Evolutionary conservation across 2,329 filamentous ascomycete genomes (phyloP), one percentile per base, ranked within the genome.

Genomic region (Nothophaeocryptopus gaeumannii): DNA sequence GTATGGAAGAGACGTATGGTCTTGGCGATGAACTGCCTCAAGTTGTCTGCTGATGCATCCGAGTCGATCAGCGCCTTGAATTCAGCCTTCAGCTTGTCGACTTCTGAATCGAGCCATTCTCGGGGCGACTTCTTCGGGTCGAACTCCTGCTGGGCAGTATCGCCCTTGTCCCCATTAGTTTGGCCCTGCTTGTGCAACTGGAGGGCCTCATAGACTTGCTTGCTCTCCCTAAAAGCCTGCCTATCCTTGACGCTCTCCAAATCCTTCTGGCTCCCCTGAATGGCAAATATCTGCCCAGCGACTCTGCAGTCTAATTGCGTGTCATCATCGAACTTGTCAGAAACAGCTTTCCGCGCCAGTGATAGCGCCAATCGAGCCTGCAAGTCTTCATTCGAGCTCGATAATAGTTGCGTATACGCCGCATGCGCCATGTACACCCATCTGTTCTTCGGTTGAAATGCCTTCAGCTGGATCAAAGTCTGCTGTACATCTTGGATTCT

Each of bases 361-460:
- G 46, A 47, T 11, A 67, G 34, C n/a, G 64, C 64, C 14, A 67
- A 52, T 34, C 58, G 44, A 3, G 61, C 56, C 34, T 61, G 59
- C 20, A 67, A 32, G 43, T 67, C 65, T 9, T 62, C 65, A 13
- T 61, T 60, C 15, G 45, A 39, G 5, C 41, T 57, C 5, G 63
- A 65, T 14, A 67, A 40, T 39, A 67, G 44, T 40, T 67, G 63
- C 29, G 64, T 67, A n/a, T 65, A 56, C 14, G 58, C 64, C 12
- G 61, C 64, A 52, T 68, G 67, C 2, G 67, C 67, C 58, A 68
- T 61, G 50, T 67, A 67, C 14, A 65, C 51, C 5, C 56, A 50
- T 10, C 63, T 54, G 47, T 68, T 63, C 44, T 55, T 57, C 0
- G 65, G 65, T 42, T 61, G 56, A 7, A 63, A 44, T 9, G 56